phyloP scores from a whole-genome alignment of 352 stramenopile species.

The Phytophthora crassamura region DNA sequence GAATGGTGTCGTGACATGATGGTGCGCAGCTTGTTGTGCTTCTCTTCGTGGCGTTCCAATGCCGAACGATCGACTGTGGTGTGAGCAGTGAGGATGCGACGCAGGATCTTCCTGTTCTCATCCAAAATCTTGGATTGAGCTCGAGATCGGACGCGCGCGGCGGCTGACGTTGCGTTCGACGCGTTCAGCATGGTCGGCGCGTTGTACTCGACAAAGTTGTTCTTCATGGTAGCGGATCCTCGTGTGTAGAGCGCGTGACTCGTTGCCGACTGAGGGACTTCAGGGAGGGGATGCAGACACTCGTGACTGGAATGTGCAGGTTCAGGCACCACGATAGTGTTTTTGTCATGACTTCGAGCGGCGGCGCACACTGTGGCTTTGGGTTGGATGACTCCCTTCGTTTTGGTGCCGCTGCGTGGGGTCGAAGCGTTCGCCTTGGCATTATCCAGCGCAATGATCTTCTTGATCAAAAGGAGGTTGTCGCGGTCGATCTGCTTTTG shows the following conservation, averaged over 20 bases:
- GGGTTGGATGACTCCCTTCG: slow-evolving; percentile 13
- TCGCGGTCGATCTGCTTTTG: slow-evolving; percentile 65
- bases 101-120: slow-evolving; percentile 63
- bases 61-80: slow-evolving; percentile 49
- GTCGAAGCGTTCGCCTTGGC: slow-evolving; percentile 17
- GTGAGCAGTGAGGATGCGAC: slow-evolving; percentile 52
- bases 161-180: slow-evolving; percentile 39
- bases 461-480: slow-evolving; percentile 67
- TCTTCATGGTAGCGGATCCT: slow-evolving; percentile 50
- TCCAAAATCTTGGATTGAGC: slow-evolving; percentile 47
- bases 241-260: slow-evolving; percentile 61
- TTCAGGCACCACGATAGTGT: slow-evolving; percentile 32
- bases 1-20: slow-evolving; percentile 54
- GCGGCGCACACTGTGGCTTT: background rate
- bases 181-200: slow-evolving; percentile 35
- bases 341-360: slow-evolving; percentile 14
- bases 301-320: slow-evolving; percentile 28
- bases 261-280: slow-evolving; percentile 35
- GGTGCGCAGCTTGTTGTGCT: slow-evolving; percentile 44
- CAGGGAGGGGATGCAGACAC: slow-evolving; percentile 28
- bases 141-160: slow-evolving; percentile 32
- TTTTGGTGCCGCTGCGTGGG: slow-evolving; percentile 9
- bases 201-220: slow-evolving; percentile 62
- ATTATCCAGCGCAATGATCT: slow-evolving; percentile 59
- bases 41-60: slow-evolving; percentile 47